phyloP scores from a whole-genome alignment of 106 monocot genomes.

The Dendrobium officinale region DNA sequence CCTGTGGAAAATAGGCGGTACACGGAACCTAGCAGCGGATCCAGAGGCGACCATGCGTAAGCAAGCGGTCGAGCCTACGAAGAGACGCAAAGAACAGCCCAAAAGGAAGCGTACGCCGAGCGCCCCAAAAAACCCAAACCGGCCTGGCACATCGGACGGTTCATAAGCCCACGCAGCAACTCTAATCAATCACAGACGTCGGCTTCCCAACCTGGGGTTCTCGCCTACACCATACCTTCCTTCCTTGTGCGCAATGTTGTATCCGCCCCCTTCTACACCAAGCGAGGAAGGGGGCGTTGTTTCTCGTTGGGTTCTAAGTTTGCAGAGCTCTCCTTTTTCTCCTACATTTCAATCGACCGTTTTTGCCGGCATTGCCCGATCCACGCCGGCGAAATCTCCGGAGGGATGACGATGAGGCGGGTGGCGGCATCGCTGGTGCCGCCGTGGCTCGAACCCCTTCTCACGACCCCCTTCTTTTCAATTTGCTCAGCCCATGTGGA shows the following conservation, averaged over 20 bases:
- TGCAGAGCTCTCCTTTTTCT: background rate
- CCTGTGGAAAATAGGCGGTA: background rate
- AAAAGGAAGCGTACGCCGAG: conserved; percentile 9
- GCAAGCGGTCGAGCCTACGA: conserved; percentile 4
- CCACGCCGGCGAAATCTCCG: background rate
- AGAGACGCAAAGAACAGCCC: conserved; percentile 11
- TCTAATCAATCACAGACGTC: background rate
- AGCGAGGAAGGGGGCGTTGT: conserved; percentile 3
- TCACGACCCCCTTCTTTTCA: conserved; percentile 7
- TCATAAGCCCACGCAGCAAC: background rate
- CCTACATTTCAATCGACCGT: background rate
- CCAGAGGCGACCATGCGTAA: background rate
- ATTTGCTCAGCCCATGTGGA: conserved; percentile 8
- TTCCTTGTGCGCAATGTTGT: background rate
- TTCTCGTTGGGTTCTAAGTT: conserved; percentile 5
- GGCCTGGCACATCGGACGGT: background rate
- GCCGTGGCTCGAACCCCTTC: conserved; percentile 12
- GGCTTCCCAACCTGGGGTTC: background rate
- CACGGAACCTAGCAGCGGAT: background rate
- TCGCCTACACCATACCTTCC: conserved; percentile 3
- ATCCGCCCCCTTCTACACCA: conserved; percentile 6
- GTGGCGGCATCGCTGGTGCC: conserved; percentile 13
- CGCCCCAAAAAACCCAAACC: conserved; percentile 4
- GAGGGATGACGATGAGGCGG: conserved; percentile 9
- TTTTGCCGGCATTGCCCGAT: background rate